These are phyloP conservation scores for Tuber melanosporum DNA, from an alignment of 495 filamentous ascomycete species.

Conservation along the genomic window DNA sequence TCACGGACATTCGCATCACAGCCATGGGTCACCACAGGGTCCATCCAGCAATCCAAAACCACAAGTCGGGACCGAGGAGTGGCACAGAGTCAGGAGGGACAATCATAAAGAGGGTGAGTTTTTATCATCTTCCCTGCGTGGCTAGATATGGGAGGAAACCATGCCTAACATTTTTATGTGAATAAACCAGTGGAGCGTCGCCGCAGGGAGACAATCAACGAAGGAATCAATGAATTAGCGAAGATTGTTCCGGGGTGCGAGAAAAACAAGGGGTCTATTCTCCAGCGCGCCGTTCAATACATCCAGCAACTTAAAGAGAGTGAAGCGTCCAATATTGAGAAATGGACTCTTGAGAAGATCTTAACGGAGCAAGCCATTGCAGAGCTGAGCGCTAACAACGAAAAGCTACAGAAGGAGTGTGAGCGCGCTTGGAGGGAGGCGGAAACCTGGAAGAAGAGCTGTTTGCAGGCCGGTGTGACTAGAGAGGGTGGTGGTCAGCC, in stretches of 20 bases:
- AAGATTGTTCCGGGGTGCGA: conserved; percentile 97
- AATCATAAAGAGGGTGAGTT: conserved; percentile 95
- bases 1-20: conserved; percentile 23
- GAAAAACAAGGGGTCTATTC: conserved; percentile 97
- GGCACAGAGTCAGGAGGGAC: conserved; percentile 95
- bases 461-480: conserved; percentile 64
- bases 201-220: conserved; percentile 96
- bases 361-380: conserved; percentile 89
- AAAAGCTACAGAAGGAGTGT: conserved; percentile 78
- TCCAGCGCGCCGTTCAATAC: conserved; percentile 88
- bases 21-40: conserved; percentile 32
- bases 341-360: conserved; percentile 95
- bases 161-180: neutral
- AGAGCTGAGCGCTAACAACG: conserved; percentile 79
- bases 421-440: conserved; percentile 67
- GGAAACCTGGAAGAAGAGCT: conserved; percentile 78
- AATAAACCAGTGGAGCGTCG: conserved; percentile 74
- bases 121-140: conserved; percentile 8
- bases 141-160: neutral
- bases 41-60: conserved; percentile 55
- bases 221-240: conserved; percentile 95
- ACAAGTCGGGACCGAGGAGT: conserved; percentile 89
- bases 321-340: conserved; percentile 85
- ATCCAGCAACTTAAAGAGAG: conserved; percentile 93
- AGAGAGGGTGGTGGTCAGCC: conserved; percentile 36